These are phyloP conservation scores for Yamadazyma siamensis DNA, from an alignment of 1,139 yeast species.

Conservation along the genomic window DNA sequence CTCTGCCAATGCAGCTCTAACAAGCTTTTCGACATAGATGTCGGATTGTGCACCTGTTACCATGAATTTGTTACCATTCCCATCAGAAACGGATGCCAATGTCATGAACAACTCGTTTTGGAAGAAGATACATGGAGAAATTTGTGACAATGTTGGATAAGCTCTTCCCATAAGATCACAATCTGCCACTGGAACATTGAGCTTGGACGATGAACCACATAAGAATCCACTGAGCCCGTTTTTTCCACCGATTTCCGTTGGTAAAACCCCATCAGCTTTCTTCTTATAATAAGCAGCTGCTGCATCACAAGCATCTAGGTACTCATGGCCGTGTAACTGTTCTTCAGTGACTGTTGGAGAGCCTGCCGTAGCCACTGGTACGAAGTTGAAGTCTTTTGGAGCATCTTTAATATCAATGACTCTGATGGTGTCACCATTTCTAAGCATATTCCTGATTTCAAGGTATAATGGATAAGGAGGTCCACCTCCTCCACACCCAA, in stretches of 20 bases:
- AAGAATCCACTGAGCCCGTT: slow-evolving; percentile 37
- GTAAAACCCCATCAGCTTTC: slow-evolving; percentile 26
- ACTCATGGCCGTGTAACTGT: slow-evolving; percentile 35
- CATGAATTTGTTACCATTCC: slow-evolving; percentile 40
- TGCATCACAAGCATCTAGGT: slow-evolving; percentile 26
- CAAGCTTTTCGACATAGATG: slow-evolving; percentile 29
- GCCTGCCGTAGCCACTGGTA: slow-evolving; percentile 42
- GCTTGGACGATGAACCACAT: slow-evolving; percentile 13
- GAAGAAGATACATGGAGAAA: slow-evolving; percentile 24
- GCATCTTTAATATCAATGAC: slow-evolving; percentile 32
- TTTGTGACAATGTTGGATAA: slow-evolving; percentile 37
- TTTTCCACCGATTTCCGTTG: slow-evolving; percentile 44
- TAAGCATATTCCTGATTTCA: slow-evolving; percentile 18
- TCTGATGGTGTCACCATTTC: slow-evolving; percentile 28
- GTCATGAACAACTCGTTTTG: slow-evolving; percentile 19
- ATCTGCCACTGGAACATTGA: slow-evolving; percentile 22
- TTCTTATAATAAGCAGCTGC: slow-evolving; percentile 21
- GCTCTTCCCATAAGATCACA: slow-evolving; percentile 47
- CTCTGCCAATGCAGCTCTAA: slow-evolving; percentile 39
- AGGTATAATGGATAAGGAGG: slow-evolving; percentile 40
- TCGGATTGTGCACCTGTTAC: slow-evolving; percentile 32
- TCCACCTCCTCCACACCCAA: slow-evolving; percentile 51
- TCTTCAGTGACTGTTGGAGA: slow-evolving; percentile 46
- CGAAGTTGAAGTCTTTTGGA: slow-evolving; percentile 23
- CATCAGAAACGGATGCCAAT: slow-evolving; percentile 40